A percentile compares a stretch with the other conserved stretches of the same genome.
These are phyloP conservation scores for Tripidium arundinaceum DNA, from an alignment of 202 grass and related monocot species.

Conservation along the genomic window DNA sequence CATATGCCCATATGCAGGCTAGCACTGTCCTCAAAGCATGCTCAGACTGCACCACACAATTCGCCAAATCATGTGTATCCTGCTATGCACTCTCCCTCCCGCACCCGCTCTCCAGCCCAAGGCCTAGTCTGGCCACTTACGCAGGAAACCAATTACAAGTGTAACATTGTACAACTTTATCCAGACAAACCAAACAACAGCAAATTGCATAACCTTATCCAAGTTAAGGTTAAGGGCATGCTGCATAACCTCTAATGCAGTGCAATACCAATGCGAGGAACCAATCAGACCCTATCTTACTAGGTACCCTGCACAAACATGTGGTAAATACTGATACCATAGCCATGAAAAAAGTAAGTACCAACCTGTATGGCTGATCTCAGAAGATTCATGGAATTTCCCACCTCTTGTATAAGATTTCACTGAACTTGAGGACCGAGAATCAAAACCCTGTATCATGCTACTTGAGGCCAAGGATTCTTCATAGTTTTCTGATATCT, in stretches of 20 bases:
- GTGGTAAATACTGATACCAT: slow-evolving; percentile 8
- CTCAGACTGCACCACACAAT: not conserved
- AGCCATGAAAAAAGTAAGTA: slow-evolving; percentile 2
- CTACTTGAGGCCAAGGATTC: slow-evolving; percentile 45
- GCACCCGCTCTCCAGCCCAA: not conserved
- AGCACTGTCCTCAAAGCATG: not conserved
- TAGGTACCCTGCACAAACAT: not conserved
- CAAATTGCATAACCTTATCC: not conserved
- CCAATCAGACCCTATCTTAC: not conserved
- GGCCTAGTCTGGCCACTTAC: not conserved
- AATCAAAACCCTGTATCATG: slow-evolving; percentile 21
- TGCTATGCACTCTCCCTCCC: not conserved
- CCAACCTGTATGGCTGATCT: slow-evolving; percentile 50
- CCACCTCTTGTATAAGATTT: slow-evolving; percentile 42
- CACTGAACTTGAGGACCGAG: slow-evolving; percentile 32
- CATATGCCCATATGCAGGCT: not conserved
- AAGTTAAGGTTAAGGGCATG: not conserved
- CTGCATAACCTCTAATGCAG: not conserved
- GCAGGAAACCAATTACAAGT: not conserved
- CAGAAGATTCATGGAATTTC: slow-evolving; percentile 29
- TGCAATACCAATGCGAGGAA: not conserved
- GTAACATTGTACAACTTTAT: not conserved
- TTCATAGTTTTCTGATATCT: slow-evolving; percentile 20
- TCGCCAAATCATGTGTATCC: no score
- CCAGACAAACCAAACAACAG: not conserved